Evolutionary conservation across 1,139 yeast species (phyloP).

Genomic region (Kluyveromyces marxianus): DNA sequence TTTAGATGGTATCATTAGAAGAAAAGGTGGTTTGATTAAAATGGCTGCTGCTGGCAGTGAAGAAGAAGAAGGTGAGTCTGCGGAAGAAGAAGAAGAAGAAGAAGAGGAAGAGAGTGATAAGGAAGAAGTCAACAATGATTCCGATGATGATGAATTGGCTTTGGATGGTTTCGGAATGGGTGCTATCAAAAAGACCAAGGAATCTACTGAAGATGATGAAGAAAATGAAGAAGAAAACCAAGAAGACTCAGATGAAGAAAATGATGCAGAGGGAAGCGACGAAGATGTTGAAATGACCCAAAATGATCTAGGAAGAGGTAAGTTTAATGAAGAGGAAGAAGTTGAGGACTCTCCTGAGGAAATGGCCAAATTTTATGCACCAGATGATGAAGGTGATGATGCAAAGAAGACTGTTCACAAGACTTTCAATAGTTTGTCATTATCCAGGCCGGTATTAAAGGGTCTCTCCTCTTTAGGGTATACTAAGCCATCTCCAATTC

Average conservation of each 20-base stretch:
- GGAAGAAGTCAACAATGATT: slow-evolving; percentile 29
- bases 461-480: slow-evolving; percentile 79
- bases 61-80: slow-evolving; percentile 31
- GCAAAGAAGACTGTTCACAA: slow-evolving; percentile 43
- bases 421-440: slow-evolving; percentile 66
- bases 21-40: slow-evolving; percentile 67
- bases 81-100: slow-evolving; percentile 32
- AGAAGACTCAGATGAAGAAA: slow-evolving; percentile 21
- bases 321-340: slow-evolving; percentile 39
- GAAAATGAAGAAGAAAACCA: slow-evolving; percentile 30
- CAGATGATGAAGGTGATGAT: slow-evolving; percentile 42
- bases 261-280: slow-evolving; percentile 21
- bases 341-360: slow-evolving; percentile 51
- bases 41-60: slow-evolving; percentile 36
- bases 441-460: slow-evolving; percentile 84
- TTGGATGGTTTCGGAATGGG: slow-evolving; percentile 76
- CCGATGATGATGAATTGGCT: slow-evolving; percentile 50
- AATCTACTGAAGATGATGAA: slow-evolving; percentile 25
- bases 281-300: slow-evolving; percentile 36
- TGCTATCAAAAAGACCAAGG: slow-evolving; percentile 29
- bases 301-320: slow-evolving; percentile 23
- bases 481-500: slow-evolving; percentile 85
- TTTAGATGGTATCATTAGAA: slow-evolving; percentile 73
- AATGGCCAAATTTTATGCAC: slow-evolving; percentile 59
- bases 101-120: slow-evolving; percentile 34